Conservation (phyloP, 257 asterid species). For the Voacanga thouarsii region DNA sequence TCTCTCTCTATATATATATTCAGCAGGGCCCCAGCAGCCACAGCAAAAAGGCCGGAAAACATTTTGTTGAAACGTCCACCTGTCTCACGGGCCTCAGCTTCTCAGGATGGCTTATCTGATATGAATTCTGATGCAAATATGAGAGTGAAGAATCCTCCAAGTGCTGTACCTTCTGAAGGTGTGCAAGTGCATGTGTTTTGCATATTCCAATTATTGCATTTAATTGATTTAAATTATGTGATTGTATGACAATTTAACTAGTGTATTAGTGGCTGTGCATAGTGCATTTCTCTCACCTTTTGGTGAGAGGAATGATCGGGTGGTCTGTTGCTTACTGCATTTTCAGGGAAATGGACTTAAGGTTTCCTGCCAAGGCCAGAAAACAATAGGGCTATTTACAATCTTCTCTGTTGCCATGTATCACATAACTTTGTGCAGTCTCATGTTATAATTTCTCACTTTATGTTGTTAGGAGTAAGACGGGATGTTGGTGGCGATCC, state of each 20-base stretch:
- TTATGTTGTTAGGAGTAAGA: conserved; percentile 37
- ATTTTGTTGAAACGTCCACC: conserved; percentile 81
- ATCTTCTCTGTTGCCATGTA: background rate
- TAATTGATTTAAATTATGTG: background rate
- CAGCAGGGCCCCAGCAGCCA: conserved; percentile 36
- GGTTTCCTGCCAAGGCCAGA: background rate
- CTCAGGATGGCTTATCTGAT: conserved; percentile 65
- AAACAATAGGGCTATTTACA: background rate
- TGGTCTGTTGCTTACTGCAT: background rate
- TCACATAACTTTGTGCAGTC: background rate
- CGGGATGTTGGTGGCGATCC: conserved; percentile 37
- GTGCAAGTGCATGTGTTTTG: conserved; percentile 1
- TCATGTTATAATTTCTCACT: background rate
- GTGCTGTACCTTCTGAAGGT: conserved; percentile 57
- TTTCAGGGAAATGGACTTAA: background rate
- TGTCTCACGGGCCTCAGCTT: conserved; percentile 54
- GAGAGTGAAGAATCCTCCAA: conserved; percentile 45
- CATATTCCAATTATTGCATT: background rate
- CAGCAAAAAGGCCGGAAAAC: conserved; percentile 58
- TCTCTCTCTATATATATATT: background rate
- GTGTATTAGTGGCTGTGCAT: background rate
- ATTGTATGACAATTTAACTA: background rate
- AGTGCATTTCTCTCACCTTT: background rate
- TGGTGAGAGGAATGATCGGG: background rate
- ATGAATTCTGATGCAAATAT: conserved; percentile 39